Evolutionary conservation across 495 filamentous ascomycete species (phyloP).

Genomic region (Cryomyces minteri): DNA sequence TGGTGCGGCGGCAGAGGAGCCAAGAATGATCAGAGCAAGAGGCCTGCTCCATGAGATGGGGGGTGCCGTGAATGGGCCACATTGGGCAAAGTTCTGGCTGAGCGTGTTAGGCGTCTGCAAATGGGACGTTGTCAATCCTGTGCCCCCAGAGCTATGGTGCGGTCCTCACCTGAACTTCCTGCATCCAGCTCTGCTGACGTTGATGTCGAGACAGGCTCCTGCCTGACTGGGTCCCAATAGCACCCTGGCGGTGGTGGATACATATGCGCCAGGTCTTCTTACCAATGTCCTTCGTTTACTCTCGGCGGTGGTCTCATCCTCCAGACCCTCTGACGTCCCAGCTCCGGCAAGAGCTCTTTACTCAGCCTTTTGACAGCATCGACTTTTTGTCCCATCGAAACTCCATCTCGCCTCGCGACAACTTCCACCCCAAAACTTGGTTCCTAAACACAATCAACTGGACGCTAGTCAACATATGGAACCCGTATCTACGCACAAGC

Average conservation of each 20-base stretch:
- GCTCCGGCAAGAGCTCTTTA: slow-evolving; percentile 71
- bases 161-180: slow-evolving; percentile 2
- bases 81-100: slow-evolving; percentile 94
- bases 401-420: slow-evolving; percentile 58
- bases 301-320: slow-evolving; percentile 53
- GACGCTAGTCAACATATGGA: slow-evolving; percentile 58
- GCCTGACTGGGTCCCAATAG: slow-evolving; percentile 87
- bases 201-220: slow-evolving; percentile 36
- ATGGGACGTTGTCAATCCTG: slow-evolving; percentile 88
- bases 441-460: slow-evolving; percentile 60
- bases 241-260: slow-evolving; percentile 97
- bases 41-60: slow-evolving; percentile 69
- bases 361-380: slow-evolving; percentile 59
- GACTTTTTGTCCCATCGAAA: slow-evolving; percentile 65
- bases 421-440: slow-evolving; percentile 86
- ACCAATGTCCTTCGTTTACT: slow-evolving; percentile 82
- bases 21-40: slow-evolving; percentile 72
- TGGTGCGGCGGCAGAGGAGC: slow-evolving; percentile 77
- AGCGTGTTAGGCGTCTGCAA: slow-evolving; percentile 63
- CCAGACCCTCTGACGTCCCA: slow-evolving; percentile 49
- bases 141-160: slow-evolving; percentile 80
- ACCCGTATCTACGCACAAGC: slow-evolving; percentile 47
- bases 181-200: too few species aligned
- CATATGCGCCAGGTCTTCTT: slow-evolving; percentile 89
- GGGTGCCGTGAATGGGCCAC: slow-evolving; percentile 66